phyloP scores from a whole-genome alignment of 2,329 filamentous ascomycete genomes.

The Microascus cirrosus region DNA sequence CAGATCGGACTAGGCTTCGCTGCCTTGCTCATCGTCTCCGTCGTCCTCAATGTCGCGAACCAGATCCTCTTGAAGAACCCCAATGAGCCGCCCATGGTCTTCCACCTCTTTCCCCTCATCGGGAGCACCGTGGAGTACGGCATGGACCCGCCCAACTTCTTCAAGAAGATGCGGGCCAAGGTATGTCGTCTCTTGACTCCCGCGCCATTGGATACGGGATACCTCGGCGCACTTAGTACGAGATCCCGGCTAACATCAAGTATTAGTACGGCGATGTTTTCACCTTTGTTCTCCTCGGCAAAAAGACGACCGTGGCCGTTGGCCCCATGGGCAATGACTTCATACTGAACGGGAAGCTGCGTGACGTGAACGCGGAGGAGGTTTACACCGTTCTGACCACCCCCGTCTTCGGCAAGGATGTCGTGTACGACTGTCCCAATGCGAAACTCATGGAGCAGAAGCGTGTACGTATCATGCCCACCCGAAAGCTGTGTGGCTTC shows the following conservation, averaged over 20 bases:
- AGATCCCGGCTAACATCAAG: background rate
- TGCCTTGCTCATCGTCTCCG: constrained; percentile 37
- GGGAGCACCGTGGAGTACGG: constrained; percentile 91
- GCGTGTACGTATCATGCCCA: constrained; percentile 46
- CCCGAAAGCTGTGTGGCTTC: background rate
- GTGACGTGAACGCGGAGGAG: constrained; percentile 83
- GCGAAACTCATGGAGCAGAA: constrained; percentile 94
- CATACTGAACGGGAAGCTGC: constrained; percentile 81
- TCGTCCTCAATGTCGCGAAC: constrained; percentile 67
- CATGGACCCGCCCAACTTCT: constrained; percentile 87
- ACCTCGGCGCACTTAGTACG: background rate
- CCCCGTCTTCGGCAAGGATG: constrained; percentile 68
- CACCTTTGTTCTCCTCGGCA: constrained; percentile 79
- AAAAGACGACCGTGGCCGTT: constrained; percentile 78
- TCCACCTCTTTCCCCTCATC: constrained; percentile 72
- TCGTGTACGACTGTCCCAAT: constrained; percentile 86
- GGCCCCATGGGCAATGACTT: constrained; percentile 81
- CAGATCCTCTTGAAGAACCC: constrained; percentile 76
- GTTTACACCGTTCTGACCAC: constrained; percentile 71
- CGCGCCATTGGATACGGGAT: background rate
- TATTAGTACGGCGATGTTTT: constrained; percentile 75
- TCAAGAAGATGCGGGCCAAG: constrained; percentile 65
- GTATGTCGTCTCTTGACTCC: constrained; percentile 28
- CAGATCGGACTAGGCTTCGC: constrained; percentile 8
- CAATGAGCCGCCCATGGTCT: constrained; percentile 70